phyloP scores from a whole-genome alignment of 257 asterid genomes.

The Solanum lycopersicoides region DNA sequence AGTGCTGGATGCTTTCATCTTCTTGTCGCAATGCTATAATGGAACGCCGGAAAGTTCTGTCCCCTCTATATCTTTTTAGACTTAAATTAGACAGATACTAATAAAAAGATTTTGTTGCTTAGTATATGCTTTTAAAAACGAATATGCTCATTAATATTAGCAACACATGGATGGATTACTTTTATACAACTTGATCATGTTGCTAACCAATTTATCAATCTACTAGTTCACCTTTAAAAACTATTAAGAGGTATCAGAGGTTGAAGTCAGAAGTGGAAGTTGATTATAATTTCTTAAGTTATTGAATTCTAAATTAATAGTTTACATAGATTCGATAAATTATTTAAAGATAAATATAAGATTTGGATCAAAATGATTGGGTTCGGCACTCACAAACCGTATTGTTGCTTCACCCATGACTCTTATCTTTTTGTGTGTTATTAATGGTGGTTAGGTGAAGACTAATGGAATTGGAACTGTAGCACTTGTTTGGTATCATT shows the following conservation, averaged over 20 bases:
- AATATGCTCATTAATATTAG: neutral
- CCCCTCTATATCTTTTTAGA: neutral
- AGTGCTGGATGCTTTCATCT: neutral
- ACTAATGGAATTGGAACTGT: neutral
- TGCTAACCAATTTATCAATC: neutral
- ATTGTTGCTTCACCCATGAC: neutral
- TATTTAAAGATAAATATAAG: neutral
- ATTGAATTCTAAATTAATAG: too few species aligned
- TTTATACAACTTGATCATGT: neutral
- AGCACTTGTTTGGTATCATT: neutral
- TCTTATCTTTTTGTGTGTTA: neutral
- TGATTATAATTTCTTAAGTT: neutral
- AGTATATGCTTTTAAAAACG: neutral
- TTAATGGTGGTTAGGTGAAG: neutral
- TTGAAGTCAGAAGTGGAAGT: neutral
- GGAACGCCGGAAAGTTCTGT: neutral
- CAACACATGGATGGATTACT: neutral
- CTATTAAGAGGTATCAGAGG: too few species aligned
- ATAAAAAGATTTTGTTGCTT: neutral
- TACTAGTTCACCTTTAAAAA: neutral
- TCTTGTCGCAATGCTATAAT: conserved; percentile 4
- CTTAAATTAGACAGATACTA: neutral
- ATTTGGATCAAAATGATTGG: neutral
- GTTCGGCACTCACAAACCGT: neutral
- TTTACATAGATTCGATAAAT: too few species aligned